Evolutionary conservation across 2,329 filamentous ascomycete species (phyloP).

Genomic region (Colletotrichum tropicicola): DNA sequence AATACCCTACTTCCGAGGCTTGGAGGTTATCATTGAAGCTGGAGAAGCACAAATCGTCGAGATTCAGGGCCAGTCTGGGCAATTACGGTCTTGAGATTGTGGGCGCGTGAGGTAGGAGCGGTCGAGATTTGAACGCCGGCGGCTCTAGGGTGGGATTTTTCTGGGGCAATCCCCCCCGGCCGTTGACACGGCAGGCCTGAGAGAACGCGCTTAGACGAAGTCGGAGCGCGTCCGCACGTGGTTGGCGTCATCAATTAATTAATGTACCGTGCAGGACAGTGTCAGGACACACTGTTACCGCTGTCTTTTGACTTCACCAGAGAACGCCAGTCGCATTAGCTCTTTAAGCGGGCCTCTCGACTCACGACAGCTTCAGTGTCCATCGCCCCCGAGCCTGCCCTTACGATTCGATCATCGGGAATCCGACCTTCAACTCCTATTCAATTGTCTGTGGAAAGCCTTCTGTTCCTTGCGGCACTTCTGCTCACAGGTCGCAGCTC

Average conservation of each 20-base stretch:
- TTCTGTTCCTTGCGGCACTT: background rate
- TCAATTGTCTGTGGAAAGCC: background rate
- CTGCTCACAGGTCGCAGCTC: background rate
- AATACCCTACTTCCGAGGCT: background rate
- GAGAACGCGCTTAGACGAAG: constrained; percentile 23
- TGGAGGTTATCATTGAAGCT: background rate
- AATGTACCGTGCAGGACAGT: background rate
- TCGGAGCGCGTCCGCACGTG: constrained; percentile 28
- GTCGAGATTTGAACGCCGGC: constrained; percentile 24
- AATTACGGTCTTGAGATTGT: background rate
- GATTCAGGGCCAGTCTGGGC: background rate
- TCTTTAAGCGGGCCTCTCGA: background rate
- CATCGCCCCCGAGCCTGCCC: background rate
- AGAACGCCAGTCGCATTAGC: background rate
- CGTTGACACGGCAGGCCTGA: constrained; percentile 24
- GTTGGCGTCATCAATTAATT: constrained; percentile 30
- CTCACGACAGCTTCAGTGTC: background rate
- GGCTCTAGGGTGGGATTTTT: constrained; percentile 23
- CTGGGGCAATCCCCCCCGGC: constrained; percentile 23
- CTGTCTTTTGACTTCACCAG: constrained; percentile 22
- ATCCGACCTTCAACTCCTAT: background rate
- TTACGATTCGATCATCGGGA: background rate
- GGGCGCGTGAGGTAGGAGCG: constrained; percentile 12
- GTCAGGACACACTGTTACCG: background rate
- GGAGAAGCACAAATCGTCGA: background rate